phyloP scores from a whole-genome alignment of 2,329 filamentous ascomycete genomes.

The Fusarium robinianum region DNA sequence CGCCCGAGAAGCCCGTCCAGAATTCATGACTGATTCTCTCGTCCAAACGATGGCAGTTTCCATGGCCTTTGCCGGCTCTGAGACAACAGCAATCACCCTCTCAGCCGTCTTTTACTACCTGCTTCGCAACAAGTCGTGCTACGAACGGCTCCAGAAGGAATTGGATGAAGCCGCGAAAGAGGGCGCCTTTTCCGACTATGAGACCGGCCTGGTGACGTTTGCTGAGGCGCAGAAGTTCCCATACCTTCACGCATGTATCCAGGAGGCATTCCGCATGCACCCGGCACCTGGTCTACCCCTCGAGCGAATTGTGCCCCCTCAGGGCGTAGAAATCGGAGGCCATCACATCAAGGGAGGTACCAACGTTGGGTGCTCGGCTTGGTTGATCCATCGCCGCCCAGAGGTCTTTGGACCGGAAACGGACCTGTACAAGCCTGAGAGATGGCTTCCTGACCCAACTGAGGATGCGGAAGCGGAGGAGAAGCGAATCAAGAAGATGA shows the following conservation, averaged over 20 bases:
- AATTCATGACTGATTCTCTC: constrained; percentile 71
- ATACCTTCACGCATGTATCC: constrained; percentile 78
- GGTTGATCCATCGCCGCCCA: constrained; percentile 71
- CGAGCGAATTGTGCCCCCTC: constrained; percentile 71
- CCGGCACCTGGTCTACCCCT: constrained; percentile 74
- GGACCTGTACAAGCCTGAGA: constrained; percentile 68
- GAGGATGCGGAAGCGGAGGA: constrained; percentile 48
- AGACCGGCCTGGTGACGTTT: constrained; percentile 70
- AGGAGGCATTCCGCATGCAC: constrained; percentile 77
- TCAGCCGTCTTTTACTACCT: constrained; percentile 75
- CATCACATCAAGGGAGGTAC: constrained; percentile 68
- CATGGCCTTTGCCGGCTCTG: constrained; percentile 75
- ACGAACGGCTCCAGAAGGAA: constrained; percentile 62
- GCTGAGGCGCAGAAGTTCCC: constrained; percentile 69
- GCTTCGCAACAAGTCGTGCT: constrained; percentile 62
- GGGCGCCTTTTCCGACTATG: constrained; percentile 55
- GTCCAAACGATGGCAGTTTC: constrained; percentile 73
- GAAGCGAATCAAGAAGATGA: constrained; percentile 42
- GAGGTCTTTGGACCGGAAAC: constrained; percentile 72
- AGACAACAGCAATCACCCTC: constrained; percentile 78
- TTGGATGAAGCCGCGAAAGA: constrained; percentile 61
- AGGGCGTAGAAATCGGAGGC: constrained; percentile 67
- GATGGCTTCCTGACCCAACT: constrained; percentile 60
- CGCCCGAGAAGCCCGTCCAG: constrained; percentile 67
- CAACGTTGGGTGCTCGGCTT: constrained; percentile 74